These are phyloP conservation scores for Phytophthora megakarya DNA, from an alignment of 352 stramenopile genomes.

Conservation along the genomic window DNA sequence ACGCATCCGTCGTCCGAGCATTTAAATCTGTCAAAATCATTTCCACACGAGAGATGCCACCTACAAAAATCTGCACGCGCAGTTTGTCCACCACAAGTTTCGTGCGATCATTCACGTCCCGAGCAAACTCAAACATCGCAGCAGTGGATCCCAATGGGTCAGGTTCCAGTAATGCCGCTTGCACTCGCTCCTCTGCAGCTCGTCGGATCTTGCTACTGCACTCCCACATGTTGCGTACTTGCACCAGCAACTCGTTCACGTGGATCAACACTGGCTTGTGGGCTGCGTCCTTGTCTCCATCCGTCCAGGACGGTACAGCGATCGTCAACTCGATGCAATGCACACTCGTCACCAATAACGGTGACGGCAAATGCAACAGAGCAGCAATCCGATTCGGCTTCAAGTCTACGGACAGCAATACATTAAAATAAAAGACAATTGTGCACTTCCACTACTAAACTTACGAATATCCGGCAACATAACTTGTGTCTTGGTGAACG, in stretches of 20 bases:
- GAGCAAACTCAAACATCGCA: conserved; percentile 61
- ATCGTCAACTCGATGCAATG: conserved; percentile 60
- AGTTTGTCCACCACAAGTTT: conserved; percentile 60
- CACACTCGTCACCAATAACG: conserved; percentile 58
- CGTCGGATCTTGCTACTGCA: conserved; percentile 50
- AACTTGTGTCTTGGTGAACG: conserved; percentile 51
- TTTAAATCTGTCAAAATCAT: conserved; percentile 49
- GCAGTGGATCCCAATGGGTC: conserved; percentile 69
- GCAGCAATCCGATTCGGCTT: conserved; percentile 67
- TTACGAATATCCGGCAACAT: conserved; percentile 56
- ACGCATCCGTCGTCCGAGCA: conserved; percentile 60
- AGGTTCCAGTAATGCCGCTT: conserved; percentile 49
- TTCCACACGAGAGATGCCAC: conserved; percentile 39
- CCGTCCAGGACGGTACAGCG: conserved; percentile 64
- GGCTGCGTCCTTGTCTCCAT: conserved; percentile 49
- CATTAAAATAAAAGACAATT: not conserved
- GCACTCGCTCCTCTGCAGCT: conserved; percentile 35
- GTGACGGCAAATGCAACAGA: conserved; percentile 45
- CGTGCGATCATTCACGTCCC: conserved; percentile 54
- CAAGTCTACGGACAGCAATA: conserved; percentile 41
- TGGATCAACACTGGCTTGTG: conserved; percentile 58
- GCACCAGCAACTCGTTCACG: conserved; percentile 54
- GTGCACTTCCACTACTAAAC: conserved; percentile 13
- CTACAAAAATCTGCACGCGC: conserved; percentile 55
- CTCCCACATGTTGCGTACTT: conserved; percentile 52